Conservation (phyloP, 2,329 filamentous ascomycete species). For the Intubia oerlemansii region DNA sequence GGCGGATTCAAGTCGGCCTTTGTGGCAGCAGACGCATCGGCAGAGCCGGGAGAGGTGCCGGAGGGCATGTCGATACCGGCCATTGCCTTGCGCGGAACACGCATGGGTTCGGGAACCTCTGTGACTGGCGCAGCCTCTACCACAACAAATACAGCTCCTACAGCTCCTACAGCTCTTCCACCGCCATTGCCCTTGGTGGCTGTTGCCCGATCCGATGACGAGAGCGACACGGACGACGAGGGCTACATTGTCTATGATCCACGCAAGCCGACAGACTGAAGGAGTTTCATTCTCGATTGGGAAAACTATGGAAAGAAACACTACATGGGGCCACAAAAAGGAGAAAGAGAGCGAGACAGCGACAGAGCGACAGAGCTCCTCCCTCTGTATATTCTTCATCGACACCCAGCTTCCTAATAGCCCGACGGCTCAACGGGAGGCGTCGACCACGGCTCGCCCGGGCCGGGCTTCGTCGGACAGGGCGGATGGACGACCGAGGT, state of each 20-base stretch:
- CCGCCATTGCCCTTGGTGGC: neutral
- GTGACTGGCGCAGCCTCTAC: neutral
- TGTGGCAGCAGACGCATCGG: slow-evolving; percentile 23
- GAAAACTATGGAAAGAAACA: no score
- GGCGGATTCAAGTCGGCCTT: slow-evolving; percentile 66
- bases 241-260: slow-evolving; percentile 49
- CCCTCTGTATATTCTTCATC: no score
- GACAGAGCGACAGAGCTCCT: neutral
- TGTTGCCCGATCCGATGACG: slow-evolving; percentile 9
- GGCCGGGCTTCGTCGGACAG: slow-evolving; percentile 3
- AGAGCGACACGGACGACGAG: slow-evolving; percentile 49
- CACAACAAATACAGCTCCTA: no score
- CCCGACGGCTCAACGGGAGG: no score
- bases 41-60: no score
- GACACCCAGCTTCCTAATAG: no score
- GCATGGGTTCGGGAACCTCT: neutral
- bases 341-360: neutral
- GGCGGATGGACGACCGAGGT: slow-evolving; percentile 3
- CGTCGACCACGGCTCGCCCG: no score
- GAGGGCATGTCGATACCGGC: neutral
- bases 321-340: no score
- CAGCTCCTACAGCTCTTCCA: neutral
- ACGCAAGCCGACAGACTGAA: slow-evolving; percentile 35
- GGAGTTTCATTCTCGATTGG: neutral
- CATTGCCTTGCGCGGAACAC: neutral